Base-by-base conservation (phyloP, 1,139 yeast species). In the Saccharomyces uvarum region DNA sequence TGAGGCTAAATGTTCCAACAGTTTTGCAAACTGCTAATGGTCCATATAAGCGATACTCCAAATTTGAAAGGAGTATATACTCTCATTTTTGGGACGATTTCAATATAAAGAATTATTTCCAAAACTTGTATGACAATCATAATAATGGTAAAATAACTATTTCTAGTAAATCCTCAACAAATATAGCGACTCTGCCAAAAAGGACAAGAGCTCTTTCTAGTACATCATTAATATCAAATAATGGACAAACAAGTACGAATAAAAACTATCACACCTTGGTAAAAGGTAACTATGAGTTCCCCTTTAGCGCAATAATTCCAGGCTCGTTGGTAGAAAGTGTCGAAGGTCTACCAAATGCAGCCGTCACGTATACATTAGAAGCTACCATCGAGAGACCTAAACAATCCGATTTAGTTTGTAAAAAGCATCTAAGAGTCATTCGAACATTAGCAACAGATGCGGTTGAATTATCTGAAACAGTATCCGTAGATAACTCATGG, bases 401-500 rank as follows among this genome's bases (percentile, higher is more conserved):
- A 58, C 88, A 88, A 65, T 80, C 79, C 57, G 81, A 82, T 55
- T 70, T 91, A 62, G 64, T 76, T n/a, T 77, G 90, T 27, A 84
- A 82, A 62, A 88, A 84, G 63, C 91, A 85, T 64, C 61, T 95
- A 9, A 79, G 97, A 57, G 84, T 95, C 13, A 82, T 93, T n/a
- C 78, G 99, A 61, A 93, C 99, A 0, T 73, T 91, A 56, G 84
- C 96, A 0, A 81, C 96, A 1, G 98, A 91, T 70, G 82, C 96
- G 0, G 80, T 88, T 1, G 99, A 95, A 66, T 75, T 91, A 48
- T 79, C 95, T 0, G 98, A 93, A 71, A 89, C 98, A 0, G 88
- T 90, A 61, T 90, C 96, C 0, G 96, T 93, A 24, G 97, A 90
- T 66, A 93, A 93, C 68, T 85, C 93, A 0, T 95, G 99, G 99